Percentiles rank a stretch among this genome's conserved stretches.
Conservation (phyloP, 1,284 basidiomycete species). For the Ustanciosporium gigantosporum region DNA sequence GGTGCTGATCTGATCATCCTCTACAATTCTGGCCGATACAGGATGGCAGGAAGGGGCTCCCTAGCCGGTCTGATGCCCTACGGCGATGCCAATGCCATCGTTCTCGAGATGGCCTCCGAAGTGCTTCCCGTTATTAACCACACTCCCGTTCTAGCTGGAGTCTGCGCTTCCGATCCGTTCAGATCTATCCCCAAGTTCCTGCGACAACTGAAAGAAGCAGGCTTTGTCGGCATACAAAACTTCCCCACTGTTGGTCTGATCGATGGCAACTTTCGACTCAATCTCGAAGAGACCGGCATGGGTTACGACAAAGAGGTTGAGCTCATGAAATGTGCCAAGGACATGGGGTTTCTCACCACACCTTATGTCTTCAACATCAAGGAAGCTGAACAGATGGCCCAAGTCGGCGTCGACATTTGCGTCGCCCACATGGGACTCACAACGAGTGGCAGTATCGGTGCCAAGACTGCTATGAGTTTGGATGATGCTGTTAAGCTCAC, state of each 20-base stretch:
- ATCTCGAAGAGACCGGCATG: constrained; percentile 42
- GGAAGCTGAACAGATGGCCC: constrained; percentile 30
- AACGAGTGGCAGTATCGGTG: constrained; percentile 29
- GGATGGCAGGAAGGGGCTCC: constrained; percentile 33
- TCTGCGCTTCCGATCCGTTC: constrained; percentile 35
- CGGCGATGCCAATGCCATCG: constrained; percentile 37
- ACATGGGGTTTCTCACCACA: constrained; percentile 24
- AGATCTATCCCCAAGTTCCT: constrained; percentile 33
- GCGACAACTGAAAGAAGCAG: constrained; percentile 23
- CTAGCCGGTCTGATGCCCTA: constrained; percentile 38
- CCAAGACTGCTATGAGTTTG: constrained; percentile 28
- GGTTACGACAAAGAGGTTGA: constrained; percentile 32
- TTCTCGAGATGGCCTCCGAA: constrained; percentile 33
- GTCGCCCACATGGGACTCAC: constrained; percentile 40
- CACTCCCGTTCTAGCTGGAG: constrained; percentile 35
- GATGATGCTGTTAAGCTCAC: constrained; percentile 31
- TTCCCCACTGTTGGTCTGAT: constrained; percentile 40
- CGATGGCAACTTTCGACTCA: constrained; percentile 34
- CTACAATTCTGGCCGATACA: constrained; percentile 36
- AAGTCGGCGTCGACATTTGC: constrained; percentile 21
- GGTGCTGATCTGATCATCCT: constrained; percentile 36
- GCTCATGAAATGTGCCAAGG: constrained; percentile 27
- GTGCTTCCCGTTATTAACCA: constrained; percentile 28
- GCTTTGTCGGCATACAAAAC: constrained; percentile 39
- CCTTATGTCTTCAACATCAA: constrained; percentile 32